Conservation (phyloP, 805 yeast species). For the Yarrowia phangngaensis region DNA sequence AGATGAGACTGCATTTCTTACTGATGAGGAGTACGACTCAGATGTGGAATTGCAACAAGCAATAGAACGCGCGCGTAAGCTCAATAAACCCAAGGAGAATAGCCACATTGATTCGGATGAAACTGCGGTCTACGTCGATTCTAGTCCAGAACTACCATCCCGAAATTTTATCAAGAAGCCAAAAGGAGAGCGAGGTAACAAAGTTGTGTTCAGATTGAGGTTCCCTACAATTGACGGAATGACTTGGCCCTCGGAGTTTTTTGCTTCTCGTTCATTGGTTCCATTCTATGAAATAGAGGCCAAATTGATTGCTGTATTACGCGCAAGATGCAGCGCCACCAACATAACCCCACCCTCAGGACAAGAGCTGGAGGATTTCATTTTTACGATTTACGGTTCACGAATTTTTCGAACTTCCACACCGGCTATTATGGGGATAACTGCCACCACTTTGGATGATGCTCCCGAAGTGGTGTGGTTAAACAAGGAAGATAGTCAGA, state of each 20-base stretch:
- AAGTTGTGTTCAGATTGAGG: conserved; percentile 1
- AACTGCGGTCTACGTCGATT: too few relatives aligned
- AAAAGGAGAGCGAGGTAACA: conserved; percentile 2
- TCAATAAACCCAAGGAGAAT: not conserved
- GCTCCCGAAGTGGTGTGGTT: conserved; percentile 14
- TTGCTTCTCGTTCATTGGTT: not conserved
- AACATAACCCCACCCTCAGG: not conserved
- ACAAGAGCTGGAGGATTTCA: not conserved
- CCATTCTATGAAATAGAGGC: conserved; percentile 12
- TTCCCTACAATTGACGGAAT: not conserved
- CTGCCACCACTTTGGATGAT: not conserved
- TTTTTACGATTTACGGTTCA: conserved; percentile 1
- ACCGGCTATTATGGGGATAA: not conserved
- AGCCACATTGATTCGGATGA: too few relatives aligned
- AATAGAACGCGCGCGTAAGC: not conserved
- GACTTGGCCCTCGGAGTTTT: not conserved
- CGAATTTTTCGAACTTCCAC: conserved; percentile 8
- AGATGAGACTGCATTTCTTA: too few relatives aligned
- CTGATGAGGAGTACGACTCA: not conserved
- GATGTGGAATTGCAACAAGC: conserved; percentile 3
- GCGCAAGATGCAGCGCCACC: conserved; percentile 1
- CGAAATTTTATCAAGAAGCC: not conserved
- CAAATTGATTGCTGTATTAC: not conserved
- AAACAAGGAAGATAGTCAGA: not conserved
- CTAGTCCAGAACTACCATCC: too few relatives aligned